Conservation (phyloP, 345 rosid species). For the Noccaea caerulescens region DNA sequence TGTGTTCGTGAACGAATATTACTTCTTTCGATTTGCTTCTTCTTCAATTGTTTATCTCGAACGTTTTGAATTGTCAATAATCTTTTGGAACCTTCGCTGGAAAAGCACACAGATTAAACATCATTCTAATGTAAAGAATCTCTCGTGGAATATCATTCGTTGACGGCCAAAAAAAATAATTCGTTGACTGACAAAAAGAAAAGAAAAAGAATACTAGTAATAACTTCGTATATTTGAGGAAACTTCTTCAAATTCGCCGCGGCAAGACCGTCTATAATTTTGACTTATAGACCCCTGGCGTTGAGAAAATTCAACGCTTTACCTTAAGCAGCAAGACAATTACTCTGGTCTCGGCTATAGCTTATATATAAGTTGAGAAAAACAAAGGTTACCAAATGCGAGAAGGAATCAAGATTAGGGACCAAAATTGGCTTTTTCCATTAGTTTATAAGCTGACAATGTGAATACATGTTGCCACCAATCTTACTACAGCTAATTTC, state of each 20-base stretch:
- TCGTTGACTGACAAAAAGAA: too few species aligned
- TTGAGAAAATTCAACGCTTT: neutral
- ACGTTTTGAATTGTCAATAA: constrained; percentile 3
- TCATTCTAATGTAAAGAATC: neutral
- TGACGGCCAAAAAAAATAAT: too few species aligned
- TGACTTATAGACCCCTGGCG: constrained; percentile 1
- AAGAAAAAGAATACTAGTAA: neutral
- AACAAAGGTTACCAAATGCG: neutral
- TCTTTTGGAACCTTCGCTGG: constrained; percentile 26
- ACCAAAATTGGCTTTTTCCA: constrained; percentile 35
- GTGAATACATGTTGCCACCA: constrained; percentile 6
- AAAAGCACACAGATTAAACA: neutral
- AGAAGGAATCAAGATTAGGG: neutral
- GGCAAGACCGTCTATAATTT: neutral
- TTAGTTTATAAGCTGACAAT: constrained; percentile 23
- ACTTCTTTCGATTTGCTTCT: constrained; percentile 33
- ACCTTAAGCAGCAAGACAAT: neutral
- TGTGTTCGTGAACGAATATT: constrained; percentile 26
- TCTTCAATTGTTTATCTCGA: neutral
- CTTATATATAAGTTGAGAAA: neutral
- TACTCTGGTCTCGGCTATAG: neutral
- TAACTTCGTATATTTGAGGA: constrained; percentile 5
- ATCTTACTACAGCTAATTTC: constrained; percentile 23
- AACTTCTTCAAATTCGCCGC: constrained; percentile 18
- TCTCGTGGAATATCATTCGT: constrained; percentile 5